Evolutionary conservation across 192 early-diverging fungal species (phyloP), one percentile per base, ranked within the genome.

Genomic region (Diversispora epigaea): DNA sequence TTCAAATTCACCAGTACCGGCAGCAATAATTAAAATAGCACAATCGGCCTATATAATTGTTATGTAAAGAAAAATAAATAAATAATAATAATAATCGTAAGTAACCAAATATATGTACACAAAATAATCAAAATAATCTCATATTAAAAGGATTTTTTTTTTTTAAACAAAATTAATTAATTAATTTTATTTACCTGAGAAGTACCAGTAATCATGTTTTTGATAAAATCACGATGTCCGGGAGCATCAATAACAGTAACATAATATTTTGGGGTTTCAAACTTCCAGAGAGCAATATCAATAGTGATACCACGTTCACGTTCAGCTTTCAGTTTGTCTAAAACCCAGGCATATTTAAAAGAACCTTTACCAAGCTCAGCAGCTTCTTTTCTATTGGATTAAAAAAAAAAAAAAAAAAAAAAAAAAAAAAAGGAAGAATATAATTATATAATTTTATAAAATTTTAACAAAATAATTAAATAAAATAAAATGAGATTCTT

Each of bases 221-320:
- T 97, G 90, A 99, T 98, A 92, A 99, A 99, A 90, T 99, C 97
- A 86, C 97, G 92, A 91, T 99, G 97, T 71, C 97, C 97, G 62
- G 97, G 97, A 83, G 97, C 96, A 85, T 99, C 96, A 85, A 99
- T 97, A 87, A 99, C 92, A 88, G 95, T 99, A 81, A 96, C 93
- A 85, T 94, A 87, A 89, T 89, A 96, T 89, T 96, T 94, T 85
- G 93, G 91, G 73, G 97, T 97, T 85, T 95, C 94, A 87, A 94
- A 92, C 89, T 96, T 95, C 94, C 94, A 94, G 77, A 95, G 89
- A 85, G 97, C 94, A 83, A 95, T 96, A 82, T 96, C 97, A 78
- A 98, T 98, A 87, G 97, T 99, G 83, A 99, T 95, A 94, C 97
- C 97, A 92, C 97, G 95, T 86, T 95, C 95, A 89, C 97, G 96